Evolutionary conservation across 164 flowering plant species (phyloP), one percentile per base, ranked within the genome.

Genomic region (Saururus chinensis): DNA sequence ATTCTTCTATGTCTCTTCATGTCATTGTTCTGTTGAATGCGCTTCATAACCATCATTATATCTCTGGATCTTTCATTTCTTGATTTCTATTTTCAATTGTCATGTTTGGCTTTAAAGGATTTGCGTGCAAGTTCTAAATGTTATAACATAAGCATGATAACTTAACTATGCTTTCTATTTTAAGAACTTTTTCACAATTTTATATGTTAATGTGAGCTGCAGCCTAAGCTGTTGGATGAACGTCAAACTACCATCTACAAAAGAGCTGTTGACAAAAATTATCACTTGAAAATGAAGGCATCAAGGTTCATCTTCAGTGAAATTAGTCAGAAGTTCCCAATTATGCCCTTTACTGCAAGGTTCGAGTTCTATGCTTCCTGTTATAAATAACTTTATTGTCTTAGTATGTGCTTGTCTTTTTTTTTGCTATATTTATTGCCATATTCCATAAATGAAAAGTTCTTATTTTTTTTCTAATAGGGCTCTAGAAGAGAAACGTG

Each of bases 271-370:
- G 96, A 87, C 75, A 84, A 77, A 73, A 92, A 76, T 53, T 92
- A 92, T 80, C 93, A 92, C 70, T 69, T 89, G 74, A 89, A 89
- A 78, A 86, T 92, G 98, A 92, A 92, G 74, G 78, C 98, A 0
- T 89, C 96, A 10, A 81, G 98, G 75, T 92, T 89, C 68, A 89
- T 92, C 64, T 87, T 92, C 76, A 86, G 96, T 55, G 98, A 92
- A 75, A 92, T 92, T 40, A 89, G 59, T 54, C 90, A 89, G 78
- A 89, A 84, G 41, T 92, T 87, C 51, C 98, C 96, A 0, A 83
- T 89, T 70, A 81, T 92, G 93, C 98, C 98, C 11, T 92, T 92
- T 66, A 66, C 88, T 56, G 96, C 95, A 20, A 86, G 98, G 98
- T 92, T 42, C 51, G 60, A 49, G 19, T 9, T 24, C 35, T 55